Percentiles rank a stretch among this genome's conserved stretches.
These are phyloP conservation scores for Triticum dicoccoides DNA, from an alignment of 176 grass and related monocot species.

Conservation along the genomic window DNA sequence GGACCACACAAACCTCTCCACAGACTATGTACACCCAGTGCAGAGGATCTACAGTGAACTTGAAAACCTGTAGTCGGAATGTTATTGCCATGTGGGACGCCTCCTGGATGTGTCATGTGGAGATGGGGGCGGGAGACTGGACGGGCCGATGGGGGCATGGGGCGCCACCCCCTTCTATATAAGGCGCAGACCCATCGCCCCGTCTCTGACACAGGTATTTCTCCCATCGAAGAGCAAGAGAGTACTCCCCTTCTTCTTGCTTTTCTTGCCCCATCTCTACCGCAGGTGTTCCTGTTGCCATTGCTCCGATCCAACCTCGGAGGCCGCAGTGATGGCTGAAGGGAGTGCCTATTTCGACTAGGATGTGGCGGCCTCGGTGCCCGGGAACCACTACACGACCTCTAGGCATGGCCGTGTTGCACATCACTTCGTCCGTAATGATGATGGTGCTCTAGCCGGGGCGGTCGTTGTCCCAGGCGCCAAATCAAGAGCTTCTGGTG, in stretches of 20 bases:
- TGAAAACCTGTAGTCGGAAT: not conserved
- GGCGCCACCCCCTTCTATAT: not conserved
- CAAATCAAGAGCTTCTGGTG: not conserved
- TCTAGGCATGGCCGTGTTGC: not conserved
- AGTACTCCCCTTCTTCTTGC: not conserved
- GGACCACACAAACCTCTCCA: not conserved
- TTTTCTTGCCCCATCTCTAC: not conserved
- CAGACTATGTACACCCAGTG: not conserved
- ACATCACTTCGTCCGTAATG: not conserved
- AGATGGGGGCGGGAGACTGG: not conserved
- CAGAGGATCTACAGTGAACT: not conserved
- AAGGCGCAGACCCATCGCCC: not conserved
- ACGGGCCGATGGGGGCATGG: not conserved
- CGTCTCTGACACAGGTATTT: not conserved
- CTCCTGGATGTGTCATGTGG: not conserved
- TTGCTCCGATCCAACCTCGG: not conserved
- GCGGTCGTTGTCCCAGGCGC: not conserved
- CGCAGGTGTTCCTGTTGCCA: not conserved
- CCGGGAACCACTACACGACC: not conserved
- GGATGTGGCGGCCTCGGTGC: not conserved
- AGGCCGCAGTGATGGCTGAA: not conserved
- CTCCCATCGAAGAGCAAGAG: not conserved
- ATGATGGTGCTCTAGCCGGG: not conserved
- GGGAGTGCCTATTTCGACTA: not conserved
- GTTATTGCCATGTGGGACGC: not conserved